Conservation (phyloP, 73 alveolate genomes). For the Uronychia binucleata region DNA sequence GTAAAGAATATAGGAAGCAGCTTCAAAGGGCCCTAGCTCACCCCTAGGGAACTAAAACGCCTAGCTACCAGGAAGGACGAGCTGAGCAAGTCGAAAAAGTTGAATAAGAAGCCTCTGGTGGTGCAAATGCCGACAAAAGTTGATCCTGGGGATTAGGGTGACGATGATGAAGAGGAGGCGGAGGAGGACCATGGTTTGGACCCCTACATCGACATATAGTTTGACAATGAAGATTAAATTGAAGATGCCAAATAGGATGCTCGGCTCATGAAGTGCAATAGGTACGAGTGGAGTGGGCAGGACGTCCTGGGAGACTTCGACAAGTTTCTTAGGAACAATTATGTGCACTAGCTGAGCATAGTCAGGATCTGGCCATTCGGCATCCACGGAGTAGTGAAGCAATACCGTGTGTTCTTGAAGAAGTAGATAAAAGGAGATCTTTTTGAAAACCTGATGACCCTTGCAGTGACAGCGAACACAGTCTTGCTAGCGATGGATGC, state of each 20-base stretch:
- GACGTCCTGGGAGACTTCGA: slow-evolving; percentile 44
- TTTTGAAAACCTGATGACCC: slow-evolving; percentile 63
- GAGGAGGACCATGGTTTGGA: too few relatives aligned
- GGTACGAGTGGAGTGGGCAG: slow-evolving; percentile 60
- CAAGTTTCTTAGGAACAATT: slow-evolving; percentile 14
- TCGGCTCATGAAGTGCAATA: neutral
- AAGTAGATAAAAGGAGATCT: slow-evolving; percentile 8
- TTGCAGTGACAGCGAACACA: slow-evolving; percentile 73
- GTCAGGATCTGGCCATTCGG: slow-evolving; percentile 59
- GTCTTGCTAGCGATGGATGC: slow-evolving; percentile 69
- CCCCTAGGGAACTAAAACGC: neutral
- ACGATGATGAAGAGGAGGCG: too few relatives aligned
- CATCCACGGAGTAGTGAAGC: slow-evolving; percentile 10
- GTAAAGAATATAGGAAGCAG: too few relatives aligned
- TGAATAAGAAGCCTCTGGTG: neutral
- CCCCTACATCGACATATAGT: too few relatives aligned
- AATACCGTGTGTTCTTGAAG: slow-evolving; percentile 9
- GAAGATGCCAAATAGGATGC: too few relatives aligned
- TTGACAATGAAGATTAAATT: too few relatives aligned
- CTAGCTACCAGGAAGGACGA: neutral
- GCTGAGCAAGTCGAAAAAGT: neutral
- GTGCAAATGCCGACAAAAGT: neutral
- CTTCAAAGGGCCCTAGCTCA: neutral
- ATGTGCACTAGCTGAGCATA: slow-evolving; percentile 9
- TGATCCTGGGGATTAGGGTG: too few relatives aligned